phyloP scores from a whole-genome alignment of 495 filamentous ascomycete species.

The Aspergillus bridgeri region DNA sequence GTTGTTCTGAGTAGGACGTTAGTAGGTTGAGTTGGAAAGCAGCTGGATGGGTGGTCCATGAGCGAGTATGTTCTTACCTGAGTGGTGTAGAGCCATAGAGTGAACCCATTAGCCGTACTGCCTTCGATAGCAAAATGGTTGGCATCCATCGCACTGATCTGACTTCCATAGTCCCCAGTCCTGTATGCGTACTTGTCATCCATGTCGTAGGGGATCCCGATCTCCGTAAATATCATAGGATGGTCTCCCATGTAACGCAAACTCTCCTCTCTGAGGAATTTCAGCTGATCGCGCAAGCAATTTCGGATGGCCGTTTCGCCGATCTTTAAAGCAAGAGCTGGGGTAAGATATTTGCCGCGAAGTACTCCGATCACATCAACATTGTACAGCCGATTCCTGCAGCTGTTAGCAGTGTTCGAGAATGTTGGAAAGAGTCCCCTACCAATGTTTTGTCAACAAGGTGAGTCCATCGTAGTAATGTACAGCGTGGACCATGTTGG shows the following conservation, averaged over 20 bases:
- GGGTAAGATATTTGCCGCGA: constrained; percentile 80
- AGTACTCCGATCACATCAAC: constrained; percentile 92
- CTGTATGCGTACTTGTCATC: constrained; percentile 92
- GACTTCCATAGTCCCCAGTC: constrained; percentile 93
- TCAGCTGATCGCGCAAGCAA: constrained; percentile 88
- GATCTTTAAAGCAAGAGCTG: constrained; percentile 85
- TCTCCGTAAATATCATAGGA: constrained; percentile 88
- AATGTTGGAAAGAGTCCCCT: constrained; percentile 8
- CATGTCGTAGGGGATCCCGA: constrained; percentile 99
- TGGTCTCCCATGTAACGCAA: constrained; percentile 84
- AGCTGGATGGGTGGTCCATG: neutral
- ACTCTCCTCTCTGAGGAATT: constrained; percentile 85
- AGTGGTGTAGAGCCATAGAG: constrained; percentile 81
- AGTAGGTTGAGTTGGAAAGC: constrained; percentile 1
- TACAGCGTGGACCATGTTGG: constrained; percentile 84
- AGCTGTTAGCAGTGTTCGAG: constrained; percentile 8
- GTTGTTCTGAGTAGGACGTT: constrained; percentile 55
- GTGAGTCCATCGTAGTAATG: constrained; percentile 98
- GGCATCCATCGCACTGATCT: constrained; percentile 92
- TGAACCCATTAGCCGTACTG: constrained; percentile 74
- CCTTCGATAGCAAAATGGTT: constrained; percentile 93
- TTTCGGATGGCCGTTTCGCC: constrained; percentile 95
- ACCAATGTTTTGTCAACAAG: constrained; percentile 96
- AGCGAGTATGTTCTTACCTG: constrained; percentile 50
- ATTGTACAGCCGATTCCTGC: constrained; percentile 87